These are phyloP conservation scores for Penicillium sp. DNA, from an alignment of 2,329 filamentous ascomycete genomes.

Conservation along the genomic window DNA sequence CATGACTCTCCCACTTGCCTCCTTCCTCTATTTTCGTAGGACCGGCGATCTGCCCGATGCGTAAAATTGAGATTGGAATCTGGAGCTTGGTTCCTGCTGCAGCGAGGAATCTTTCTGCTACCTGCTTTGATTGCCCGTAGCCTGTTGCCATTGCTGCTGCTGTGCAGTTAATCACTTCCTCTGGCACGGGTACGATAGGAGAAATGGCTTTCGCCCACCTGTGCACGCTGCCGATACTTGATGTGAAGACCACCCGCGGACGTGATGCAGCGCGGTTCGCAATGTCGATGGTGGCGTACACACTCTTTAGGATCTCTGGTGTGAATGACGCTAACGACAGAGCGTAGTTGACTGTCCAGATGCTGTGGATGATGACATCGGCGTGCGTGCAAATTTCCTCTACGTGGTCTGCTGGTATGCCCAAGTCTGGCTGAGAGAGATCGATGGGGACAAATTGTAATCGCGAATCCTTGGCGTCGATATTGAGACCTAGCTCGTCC, in stretches of 20 bases:
- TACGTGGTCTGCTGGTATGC: conserved; percentile 4
- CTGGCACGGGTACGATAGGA: conserved; percentile 8
- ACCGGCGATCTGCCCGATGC: conserved; percentile 10
- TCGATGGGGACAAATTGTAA: conserved; percentile 11
- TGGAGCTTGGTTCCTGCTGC: conserved; percentile 8
- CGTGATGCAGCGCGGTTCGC: conserved; percentile 9
- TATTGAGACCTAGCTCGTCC: conserved; percentile 5
- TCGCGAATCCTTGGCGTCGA: conserved; percentile 4
- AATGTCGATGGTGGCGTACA: conserved; percentile 8
- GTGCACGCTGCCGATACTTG: conserved; percentile 4
- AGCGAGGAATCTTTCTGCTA: conserved; percentile 11
- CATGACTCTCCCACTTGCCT: conserved; percentile 11
- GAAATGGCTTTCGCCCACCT: conserved; percentile 7
- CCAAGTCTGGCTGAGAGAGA: conserved; percentile 5
- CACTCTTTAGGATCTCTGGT: conserved; percentile 8
- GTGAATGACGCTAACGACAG: conserved; percentile 9
- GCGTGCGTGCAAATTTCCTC: conserved; percentile 6
- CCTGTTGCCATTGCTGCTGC: conserved; percentile 3
- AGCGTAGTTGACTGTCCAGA: conserved; percentile 13
- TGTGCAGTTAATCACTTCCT: conserved; percentile 10
- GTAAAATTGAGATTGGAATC: conserved; percentile 11
- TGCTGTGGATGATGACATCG: conserved; percentile 12
- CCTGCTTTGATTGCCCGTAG: conserved; percentile 13
- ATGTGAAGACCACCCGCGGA: conserved; percentile 13
- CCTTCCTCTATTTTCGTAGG: conserved; percentile 5